phyloP scores from a whole-genome alignment of 1,139 yeast species.

The Candida tetrigidarum region DNA sequence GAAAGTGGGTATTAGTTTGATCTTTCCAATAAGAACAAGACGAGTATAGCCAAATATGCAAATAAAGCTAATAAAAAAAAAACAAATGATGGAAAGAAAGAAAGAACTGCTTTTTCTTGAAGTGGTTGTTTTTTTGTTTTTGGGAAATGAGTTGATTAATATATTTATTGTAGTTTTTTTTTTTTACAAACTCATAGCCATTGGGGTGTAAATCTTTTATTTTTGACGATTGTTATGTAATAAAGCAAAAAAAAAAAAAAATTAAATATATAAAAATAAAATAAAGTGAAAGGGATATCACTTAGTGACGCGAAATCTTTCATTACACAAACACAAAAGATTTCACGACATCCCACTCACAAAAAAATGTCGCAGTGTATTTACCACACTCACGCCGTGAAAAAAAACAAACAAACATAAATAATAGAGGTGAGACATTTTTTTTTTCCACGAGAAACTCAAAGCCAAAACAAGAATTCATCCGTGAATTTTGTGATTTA shows the following conservation, averaged over 20 bases:
- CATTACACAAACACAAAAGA: background rate
- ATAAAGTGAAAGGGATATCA: slow-evolving; percentile 3
- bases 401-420: background rate
- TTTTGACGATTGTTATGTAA: slow-evolving; percentile 3
- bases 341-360: background rate
- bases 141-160: slow-evolving; percentile 5
- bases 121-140: background rate
- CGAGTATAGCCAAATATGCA: background rate
- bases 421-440: no score
- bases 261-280: background rate
- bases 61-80: background rate
- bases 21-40: background rate
- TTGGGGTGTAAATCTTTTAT: background rate
- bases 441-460: no score
- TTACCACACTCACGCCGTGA: background rate
- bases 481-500: slow-evolving; percentile 1
- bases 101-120: no score
- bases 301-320: slow-evolving; percentile 6
- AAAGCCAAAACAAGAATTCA: background rate
- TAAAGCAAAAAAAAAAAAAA: no score
- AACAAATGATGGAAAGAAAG: background rate
- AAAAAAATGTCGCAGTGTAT: background rate
- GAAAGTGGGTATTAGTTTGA: slow-evolving; percentile 1
- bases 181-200: background rate
- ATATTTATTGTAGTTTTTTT: background rate